Percentiles rank a stretch among this genome's conserved stretches.
Evolutionary conservation across 176 grass and related monocot genomes (phyloP).

Genomic region (Secale cereale): DNA sequence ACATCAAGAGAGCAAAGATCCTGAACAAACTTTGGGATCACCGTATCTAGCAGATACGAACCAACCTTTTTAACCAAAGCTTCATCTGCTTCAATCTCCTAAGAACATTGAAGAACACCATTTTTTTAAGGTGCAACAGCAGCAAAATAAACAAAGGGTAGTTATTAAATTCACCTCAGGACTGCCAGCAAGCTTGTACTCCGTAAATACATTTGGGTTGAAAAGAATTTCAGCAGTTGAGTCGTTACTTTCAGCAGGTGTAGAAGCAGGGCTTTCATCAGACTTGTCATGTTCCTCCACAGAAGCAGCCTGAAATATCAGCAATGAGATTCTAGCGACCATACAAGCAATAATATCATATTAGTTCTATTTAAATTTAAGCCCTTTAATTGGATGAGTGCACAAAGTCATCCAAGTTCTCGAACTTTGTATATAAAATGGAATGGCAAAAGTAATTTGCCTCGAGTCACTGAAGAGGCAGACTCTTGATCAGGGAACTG

Average conservation of each 20-base stretch:
- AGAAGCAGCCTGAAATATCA: slow-evolving; percentile 35
- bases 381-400: not conserved
- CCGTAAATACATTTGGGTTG: slow-evolving; percentile 96
- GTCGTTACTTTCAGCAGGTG: not conserved
- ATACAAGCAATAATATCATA: not conserved
- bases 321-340: slow-evolving; percentile 1
- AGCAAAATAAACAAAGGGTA: slow-evolving; percentile 25
- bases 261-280: slow-evolving; percentile 24
- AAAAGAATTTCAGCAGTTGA: slow-evolving; percentile 62
- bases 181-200: slow-evolving; percentile 85
- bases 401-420: not conserved
- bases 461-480: not conserved
- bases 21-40: slow-evolving; percentile 91
- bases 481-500: not conserved
- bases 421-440: not conserved
- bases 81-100: slow-evolving; percentile 86
- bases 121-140: slow-evolving; percentile 10
- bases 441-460: not conserved
- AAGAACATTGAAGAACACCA: slow-evolving; percentile 24
- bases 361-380: not conserved
- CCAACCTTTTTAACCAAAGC: slow-evolving; percentile 69
- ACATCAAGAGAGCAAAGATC: slow-evolving; percentile 89
- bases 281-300: slow-evolving; percentile 26
- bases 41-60: slow-evolving; percentile 66
- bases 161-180: slow-evolving; percentile 62